Conservation (phyloP, 2,329 filamentous ascomycete species). For the Ophiostoma ulmi region DNA sequence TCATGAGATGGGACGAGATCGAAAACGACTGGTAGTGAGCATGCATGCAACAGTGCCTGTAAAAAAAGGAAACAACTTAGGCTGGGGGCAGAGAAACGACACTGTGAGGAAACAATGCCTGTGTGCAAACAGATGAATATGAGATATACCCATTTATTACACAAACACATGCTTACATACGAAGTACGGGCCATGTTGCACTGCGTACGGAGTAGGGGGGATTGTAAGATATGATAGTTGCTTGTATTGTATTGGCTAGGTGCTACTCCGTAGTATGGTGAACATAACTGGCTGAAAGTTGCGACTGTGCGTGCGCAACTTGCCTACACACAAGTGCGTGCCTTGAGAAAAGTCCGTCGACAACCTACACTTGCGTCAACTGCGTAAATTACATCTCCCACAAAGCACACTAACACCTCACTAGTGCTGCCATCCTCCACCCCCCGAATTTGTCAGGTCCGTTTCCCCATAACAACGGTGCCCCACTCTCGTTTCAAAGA, state of each 20-base stretch:
- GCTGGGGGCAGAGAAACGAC: neutral
- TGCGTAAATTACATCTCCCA: constrained; percentile 23
- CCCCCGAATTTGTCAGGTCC: constrained; percentile 23
- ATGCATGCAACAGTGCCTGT: neutral
- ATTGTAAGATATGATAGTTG: neutral
- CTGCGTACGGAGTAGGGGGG: neutral
- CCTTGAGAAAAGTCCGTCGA: neutral
- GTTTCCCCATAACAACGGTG: constrained; percentile 21
- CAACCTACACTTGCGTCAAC: neutral
- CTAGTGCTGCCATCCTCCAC: constrained; percentile 14
- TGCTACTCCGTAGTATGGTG: neutral
- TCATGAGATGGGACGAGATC: neutral
- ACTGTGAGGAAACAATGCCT: neutral
- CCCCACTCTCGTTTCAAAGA: constrained; percentile 25
- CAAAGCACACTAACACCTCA: constrained; percentile 16
- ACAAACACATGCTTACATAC: neutral
- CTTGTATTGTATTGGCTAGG: neutral
- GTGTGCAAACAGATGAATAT: neutral
- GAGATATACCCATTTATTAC: neutral
- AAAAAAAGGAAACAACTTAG: neutral
- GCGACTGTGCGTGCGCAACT: neutral
- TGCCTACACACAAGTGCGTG: neutral
- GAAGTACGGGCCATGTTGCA: constrained; percentile 5
- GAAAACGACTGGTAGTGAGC: neutral
- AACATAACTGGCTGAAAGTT: neutral